These are phyloP conservation scores for Hymenoscyphus linearis DNA, from an alignment of 2,329 filamentous ascomycete genomes.

Conservation along the genomic window DNA sequence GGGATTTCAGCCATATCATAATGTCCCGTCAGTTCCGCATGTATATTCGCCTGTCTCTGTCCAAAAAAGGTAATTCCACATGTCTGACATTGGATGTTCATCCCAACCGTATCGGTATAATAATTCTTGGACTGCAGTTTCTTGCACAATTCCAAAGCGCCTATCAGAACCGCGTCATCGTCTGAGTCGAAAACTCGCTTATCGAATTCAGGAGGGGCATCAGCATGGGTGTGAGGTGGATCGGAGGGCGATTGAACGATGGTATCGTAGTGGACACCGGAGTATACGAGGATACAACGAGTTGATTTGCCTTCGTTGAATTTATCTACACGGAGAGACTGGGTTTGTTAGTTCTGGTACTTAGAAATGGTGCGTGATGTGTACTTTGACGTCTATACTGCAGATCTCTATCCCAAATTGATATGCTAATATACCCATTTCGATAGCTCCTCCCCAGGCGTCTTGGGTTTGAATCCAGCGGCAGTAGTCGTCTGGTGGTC, in stretches of 20 bases:
- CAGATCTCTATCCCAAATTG: slow-evolving; percentile 83
- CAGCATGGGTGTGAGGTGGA: slow-evolving; percentile 48
- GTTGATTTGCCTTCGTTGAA: slow-evolving; percentile 68
- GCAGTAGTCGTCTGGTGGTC: slow-evolving; percentile 68
- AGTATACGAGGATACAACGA: slow-evolving; percentile 80
- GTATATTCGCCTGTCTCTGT: slow-evolving; percentile 54
- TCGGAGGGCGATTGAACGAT: slow-evolving; percentile 68
- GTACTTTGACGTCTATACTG: slow-evolving; percentile 69
- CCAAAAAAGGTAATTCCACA: slow-evolving; percentile 67
- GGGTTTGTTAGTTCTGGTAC: slow-evolving; percentile 27
- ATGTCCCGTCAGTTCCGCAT: slow-evolving; percentile 58
- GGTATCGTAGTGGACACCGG: slow-evolving; percentile 89
- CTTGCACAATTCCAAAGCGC: slow-evolving; percentile 58
- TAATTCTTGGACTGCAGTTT: slow-evolving; percentile 71
- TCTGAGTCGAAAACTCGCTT: slow-evolving; percentile 51
- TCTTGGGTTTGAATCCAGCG: slow-evolving; percentile 73
- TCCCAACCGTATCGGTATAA: slow-evolving; percentile 80
- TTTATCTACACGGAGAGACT: slow-evolving; percentile 59
- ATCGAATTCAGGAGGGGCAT: slow-evolving; percentile 68
- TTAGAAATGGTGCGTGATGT: neutral
- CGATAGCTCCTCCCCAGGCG: slow-evolving; percentile 88
- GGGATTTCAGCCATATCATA: slow-evolving; percentile 49
- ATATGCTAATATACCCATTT: slow-evolving; percentile 77
- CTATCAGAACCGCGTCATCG: slow-evolving; percentile 64
- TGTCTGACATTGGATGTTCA: slow-evolving; percentile 71